A percentile compares a stretch with the other conserved stretches of the same genome.
phyloP scores from a whole-genome alignment of 352 stramenopile genomes.

The Pythium scleroteichum region DNA sequence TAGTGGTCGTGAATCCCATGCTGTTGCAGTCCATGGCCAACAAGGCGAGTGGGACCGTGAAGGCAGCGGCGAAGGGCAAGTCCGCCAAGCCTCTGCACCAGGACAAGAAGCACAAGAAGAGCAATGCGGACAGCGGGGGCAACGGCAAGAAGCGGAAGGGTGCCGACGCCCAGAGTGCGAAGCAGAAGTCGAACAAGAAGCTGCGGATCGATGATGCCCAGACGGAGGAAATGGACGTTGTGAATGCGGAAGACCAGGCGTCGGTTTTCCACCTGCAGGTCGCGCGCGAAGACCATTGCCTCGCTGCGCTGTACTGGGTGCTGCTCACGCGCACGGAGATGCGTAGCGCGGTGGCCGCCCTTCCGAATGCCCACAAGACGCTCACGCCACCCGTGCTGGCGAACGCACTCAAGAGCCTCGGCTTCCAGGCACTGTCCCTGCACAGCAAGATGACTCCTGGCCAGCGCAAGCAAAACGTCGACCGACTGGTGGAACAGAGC shows the following conservation, averaged over 20 bases:
- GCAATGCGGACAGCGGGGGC: no score
- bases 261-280: slow-evolving; percentile 20
- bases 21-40: slow-evolving; percentile 30
- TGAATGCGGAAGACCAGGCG: slow-evolving; percentile 1
- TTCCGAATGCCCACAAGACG: slow-evolving; percentile 36
- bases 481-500: slow-evolving; percentile 34
- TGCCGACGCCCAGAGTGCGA: background rate
- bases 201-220: background rate
- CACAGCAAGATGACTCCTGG: slow-evolving; percentile 68
- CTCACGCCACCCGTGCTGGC: slow-evolving; percentile 41
- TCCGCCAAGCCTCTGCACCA: slow-evolving; percentile 9
- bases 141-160: background rate
- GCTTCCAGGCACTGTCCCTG: slow-evolving; percentile 58
- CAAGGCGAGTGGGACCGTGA: slow-evolving; percentile 2
- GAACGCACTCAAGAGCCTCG: slow-evolving; percentile 51
- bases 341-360: slow-evolving; percentile 48
- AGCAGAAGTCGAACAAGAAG: slow-evolving; percentile 6
- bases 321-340: slow-evolving; percentile 42
- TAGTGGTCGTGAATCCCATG: slow-evolving; percentile 58
- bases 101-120: slow-evolving; percentile 24
- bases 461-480: slow-evolving; percentile 54
- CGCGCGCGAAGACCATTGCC: slow-evolving; percentile 31
- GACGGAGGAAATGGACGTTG: no score
- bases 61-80: slow-evolving; percentile 6
- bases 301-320: slow-evolving; percentile 62